Percentiles rank a stretch among this genome's conserved stretches.
phyloP scores from a whole-genome alignment of 1,284 basidiomycete species.

The Peniophora sp. region DNA sequence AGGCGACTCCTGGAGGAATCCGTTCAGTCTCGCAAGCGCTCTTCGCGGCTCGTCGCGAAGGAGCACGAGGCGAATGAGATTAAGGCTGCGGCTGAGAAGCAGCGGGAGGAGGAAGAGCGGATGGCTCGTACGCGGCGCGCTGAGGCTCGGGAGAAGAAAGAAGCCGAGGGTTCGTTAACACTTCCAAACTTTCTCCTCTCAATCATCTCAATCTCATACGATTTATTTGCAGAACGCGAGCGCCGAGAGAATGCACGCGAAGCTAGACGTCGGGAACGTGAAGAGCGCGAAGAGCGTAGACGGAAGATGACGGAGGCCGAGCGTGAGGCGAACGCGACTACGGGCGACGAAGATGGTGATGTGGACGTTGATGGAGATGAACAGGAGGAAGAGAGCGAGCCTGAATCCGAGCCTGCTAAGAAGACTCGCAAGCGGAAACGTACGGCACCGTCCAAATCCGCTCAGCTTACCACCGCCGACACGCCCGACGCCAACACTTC shows the following conservation, averaged over 20 bases:
- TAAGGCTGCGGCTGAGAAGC: constrained; percentile 36
- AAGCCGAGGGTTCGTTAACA: too few species aligned
- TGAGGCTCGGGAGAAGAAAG: too few species aligned
- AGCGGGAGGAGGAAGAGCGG: constrained; percentile 58
- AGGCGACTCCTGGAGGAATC: constrained; percentile 60
- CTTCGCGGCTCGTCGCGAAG: constrained; percentile 72
- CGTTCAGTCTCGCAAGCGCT: constrained; percentile 73
- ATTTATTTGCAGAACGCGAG: constrained; percentile 15
- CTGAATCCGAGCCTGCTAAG: background rate
- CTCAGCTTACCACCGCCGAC: background rate
- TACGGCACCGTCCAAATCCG: constrained; percentile 15
- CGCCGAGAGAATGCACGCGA: constrained; percentile 50
- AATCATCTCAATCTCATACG: too few species aligned
- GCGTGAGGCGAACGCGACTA: background rate
- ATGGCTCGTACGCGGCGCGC: too few species aligned
- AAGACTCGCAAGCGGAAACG: constrained; percentile 2
- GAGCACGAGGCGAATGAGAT: constrained; percentile 70
- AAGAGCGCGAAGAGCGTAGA: constrained; percentile 30
- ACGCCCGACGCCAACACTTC: constrained; percentile 10
- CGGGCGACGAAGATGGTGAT: background rate
- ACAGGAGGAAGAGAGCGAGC: background rate
- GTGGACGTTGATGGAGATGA: constrained; percentile 7
- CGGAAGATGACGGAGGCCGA: constrained; percentile 18
- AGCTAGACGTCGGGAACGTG: constrained; percentile 42
- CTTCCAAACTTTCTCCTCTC: too few species aligned